Conservation (phyloP, 768 basidiomycete genomes). For the Lentinula raphanica region DNA sequence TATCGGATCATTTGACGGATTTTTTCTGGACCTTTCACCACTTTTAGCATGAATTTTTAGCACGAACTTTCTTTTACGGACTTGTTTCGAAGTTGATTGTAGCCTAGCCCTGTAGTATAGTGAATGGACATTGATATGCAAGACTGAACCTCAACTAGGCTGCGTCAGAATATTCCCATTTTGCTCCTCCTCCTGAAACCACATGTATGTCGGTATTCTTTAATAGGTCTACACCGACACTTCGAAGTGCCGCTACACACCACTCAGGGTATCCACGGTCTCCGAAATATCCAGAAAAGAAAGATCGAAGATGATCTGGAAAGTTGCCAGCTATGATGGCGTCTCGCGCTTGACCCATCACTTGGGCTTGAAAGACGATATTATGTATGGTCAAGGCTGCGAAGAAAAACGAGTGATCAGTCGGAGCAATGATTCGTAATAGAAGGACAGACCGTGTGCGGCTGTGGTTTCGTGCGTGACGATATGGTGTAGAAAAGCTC, state of each 20-base stretch:
- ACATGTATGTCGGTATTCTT: conserved; percentile 46
- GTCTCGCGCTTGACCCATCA: conserved; percentile 82
- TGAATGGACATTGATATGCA: not conserved
- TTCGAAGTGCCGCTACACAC: conserved; percentile 80
- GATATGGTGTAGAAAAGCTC: conserved; percentile 72
- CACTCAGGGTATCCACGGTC: conserved; percentile 79
- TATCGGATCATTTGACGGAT: not conserved
- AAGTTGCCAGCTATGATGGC: conserved; percentile 76
- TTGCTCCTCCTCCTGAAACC: conserved; percentile 58
- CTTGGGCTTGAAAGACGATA: conserved; percentile 76
- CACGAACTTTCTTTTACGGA: not conserved
- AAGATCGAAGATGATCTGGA: conserved; percentile 68
- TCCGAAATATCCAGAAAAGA: conserved; percentile 77
- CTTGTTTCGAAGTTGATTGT: not conserved
- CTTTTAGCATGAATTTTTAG: not conserved
- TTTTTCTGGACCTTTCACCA: not conserved
- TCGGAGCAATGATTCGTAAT: conserved; percentile 13
- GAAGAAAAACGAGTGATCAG: conserved; percentile 5
- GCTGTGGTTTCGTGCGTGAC: conserved; percentile 77
- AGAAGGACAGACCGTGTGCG: conserved; percentile 62
- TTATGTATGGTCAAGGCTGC: conserved; percentile 80
- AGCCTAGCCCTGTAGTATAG: not conserved
- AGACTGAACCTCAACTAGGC: not conserved
- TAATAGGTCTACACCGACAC: conserved; percentile 80
- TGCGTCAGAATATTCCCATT: conserved; percentile 75